These are phyloP conservation scores for Neofusicoccum laricinum DNA, from an alignment of 2,329 filamentous ascomycete genomes.

Conservation along the genomic window DNA sequence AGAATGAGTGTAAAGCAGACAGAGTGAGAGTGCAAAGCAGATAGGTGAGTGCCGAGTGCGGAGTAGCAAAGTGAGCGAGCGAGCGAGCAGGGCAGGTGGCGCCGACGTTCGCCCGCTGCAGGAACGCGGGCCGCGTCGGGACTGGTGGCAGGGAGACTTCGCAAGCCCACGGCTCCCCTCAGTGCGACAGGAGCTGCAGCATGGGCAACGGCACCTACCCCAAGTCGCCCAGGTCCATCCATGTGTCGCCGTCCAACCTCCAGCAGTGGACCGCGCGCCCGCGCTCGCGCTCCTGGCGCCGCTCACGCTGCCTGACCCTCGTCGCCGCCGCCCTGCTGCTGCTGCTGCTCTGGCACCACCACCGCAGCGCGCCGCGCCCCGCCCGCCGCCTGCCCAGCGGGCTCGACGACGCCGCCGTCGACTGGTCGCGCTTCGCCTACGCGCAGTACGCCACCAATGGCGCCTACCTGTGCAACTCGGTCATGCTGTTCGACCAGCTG, in stretches of 20 bases:
- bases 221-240: constrained; percentile 15
- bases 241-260: constrained; percentile 10
- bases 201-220: constrained; percentile 15
- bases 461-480: constrained; percentile 42
- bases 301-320: constrained; percentile 27
- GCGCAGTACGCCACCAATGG: constrained; percentile 43
- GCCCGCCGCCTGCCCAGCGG: constrained; percentile 4
- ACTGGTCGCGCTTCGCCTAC: constrained; percentile 43
- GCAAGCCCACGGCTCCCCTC: no score
- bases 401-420: constrained; percentile 21
- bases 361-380: not conserved
- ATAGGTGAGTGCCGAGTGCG: no score
- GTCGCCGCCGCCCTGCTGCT: constrained; percentile 20
- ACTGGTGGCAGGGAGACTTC: no score
- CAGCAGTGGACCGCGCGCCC: constrained; percentile 17
- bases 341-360: constrained; percentile 17
- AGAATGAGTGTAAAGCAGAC: no score
- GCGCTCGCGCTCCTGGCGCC: constrained; percentile 23
- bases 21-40: no score
- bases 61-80: no score
- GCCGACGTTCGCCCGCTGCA: no score
- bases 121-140: no score
- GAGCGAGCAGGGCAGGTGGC: no score
- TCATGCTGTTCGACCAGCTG: constrained; percentile 46
- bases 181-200: not conserved